Conservation (phyloP, 129 eudicot genomes). For the Mikania micrantha region DNA sequence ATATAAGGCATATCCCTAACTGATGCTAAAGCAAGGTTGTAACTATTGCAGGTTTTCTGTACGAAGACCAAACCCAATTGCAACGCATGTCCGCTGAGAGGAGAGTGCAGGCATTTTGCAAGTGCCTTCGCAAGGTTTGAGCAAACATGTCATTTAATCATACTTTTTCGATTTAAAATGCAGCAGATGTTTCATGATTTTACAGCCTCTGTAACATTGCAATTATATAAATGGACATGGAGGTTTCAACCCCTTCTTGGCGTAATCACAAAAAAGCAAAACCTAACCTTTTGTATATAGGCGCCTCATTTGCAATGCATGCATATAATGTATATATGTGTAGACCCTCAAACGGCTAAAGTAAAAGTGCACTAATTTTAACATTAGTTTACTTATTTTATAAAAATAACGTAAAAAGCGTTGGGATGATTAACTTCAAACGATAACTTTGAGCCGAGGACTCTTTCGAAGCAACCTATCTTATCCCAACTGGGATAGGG, state of each 20-base stretch:
- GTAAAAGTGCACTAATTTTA: too few species aligned
- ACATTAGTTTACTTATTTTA: too few species aligned
- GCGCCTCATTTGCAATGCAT: too few species aligned
- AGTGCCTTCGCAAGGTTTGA: constrained; percentile 82
- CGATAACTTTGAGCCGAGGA: too few species aligned
- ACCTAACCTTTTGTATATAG: too few species aligned
- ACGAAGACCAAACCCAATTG: constrained; percentile 93
- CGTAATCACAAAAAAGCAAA: neutral
- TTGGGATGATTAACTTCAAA: too few species aligned
- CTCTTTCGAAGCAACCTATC: too few species aligned
- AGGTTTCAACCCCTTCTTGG: constrained; percentile 4
- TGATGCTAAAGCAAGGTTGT: neutral
- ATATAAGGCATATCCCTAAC: neutral
- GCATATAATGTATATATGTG: too few species aligned
- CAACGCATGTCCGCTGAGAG: constrained; percentile 87
- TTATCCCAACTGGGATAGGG: too few species aligned
- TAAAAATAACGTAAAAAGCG: too few species aligned
- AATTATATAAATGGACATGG: neutral
- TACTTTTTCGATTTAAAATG: neutral
- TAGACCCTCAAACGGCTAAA: too few species aligned
- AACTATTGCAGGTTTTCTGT: constrained; percentile 70
- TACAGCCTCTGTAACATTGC: neutral
- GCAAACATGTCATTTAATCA: neutral
- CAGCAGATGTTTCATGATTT: neutral
- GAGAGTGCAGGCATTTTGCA: constrained; percentile 92